Base-by-base conservation (phyloP, 345 rosid genomes). In the Dimocarpus longan region DNA sequence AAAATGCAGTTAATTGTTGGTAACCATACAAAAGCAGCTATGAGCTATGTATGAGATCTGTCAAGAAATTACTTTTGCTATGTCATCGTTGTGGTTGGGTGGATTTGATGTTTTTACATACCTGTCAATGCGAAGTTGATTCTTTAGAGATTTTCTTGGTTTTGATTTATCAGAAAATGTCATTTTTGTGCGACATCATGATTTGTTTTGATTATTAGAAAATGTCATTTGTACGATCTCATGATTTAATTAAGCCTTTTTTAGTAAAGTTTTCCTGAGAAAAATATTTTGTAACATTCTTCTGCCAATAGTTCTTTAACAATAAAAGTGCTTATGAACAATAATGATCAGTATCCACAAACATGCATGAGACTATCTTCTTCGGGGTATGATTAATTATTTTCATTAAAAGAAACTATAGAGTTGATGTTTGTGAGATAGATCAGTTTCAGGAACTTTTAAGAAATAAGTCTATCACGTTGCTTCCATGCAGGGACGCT, bases 401-500 rank as follows among this genome's bases (percentile, higher is more conserved):
- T 66, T 64, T 13, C 5, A 28, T 59, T 52, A 40, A 50, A 54
- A 60, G 19, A 67, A 74, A 69, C 44, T 39, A 64, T 74, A 9
- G 54, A 15, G 28, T 28, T 66, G 2, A 56, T 2, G 4, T 46
- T 32, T 22, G 13, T 68, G 42, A 82, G 68, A 32, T 15, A n/a
- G 64, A 78, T 71, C 40, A 24, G 24, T 32, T 28, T 32, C 37
- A 57, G 28, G 60, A 18, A 64, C 57, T 76, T 63, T 48, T 11
- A 28, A 28, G 52, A 57, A 75, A 57, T 46, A 43, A 59, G 66
- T 67, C 68, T 71, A 48, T 63, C 40, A n/a, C 39, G 32, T 69
- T 77, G 67, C 13, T 73, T 22, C 75, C 74, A 54, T 83, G 83
- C 91, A 95, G 98, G 83, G 99, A 95, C 88, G 99, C 99, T 73